These are phyloP conservation scores for Tremella yokohamensis DNA, from an alignment of 768 basidiomycete genomes.

Conservation along the genomic window DNA sequence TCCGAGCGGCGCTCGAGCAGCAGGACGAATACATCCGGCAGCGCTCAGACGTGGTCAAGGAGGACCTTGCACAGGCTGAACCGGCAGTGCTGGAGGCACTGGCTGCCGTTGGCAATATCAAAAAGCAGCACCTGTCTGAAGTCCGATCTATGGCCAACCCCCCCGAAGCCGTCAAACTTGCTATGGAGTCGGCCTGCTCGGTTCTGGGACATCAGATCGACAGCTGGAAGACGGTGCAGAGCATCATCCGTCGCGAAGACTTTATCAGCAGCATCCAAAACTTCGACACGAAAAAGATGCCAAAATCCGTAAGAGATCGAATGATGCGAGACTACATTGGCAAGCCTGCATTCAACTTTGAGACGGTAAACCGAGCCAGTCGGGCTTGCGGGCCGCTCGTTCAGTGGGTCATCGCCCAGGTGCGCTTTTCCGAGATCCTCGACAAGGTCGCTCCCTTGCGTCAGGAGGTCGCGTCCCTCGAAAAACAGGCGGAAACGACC, in stretches of 20 bases:
- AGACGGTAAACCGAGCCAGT: slow-evolving; percentile 88
- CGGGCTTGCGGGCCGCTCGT: slow-evolving; percentile 96
- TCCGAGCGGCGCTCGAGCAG: slow-evolving; percentile 86
- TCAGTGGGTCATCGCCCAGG: slow-evolving; percentile 97
- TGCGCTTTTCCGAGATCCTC: slow-evolving; percentile 92
- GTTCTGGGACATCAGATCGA: slow-evolving; percentile 95
- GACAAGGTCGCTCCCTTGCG: slow-evolving; percentile 95
- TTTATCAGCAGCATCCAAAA: slow-evolving; percentile 94
- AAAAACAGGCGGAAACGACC: slow-evolving; percentile 88
- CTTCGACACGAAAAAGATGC: slow-evolving; percentile 93
- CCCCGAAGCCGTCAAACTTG: slow-evolving; percentile 92
- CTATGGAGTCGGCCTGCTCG: slow-evolving; percentile 98
- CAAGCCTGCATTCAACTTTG: slow-evolving; percentile 87
- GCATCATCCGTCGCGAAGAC: slow-evolving; percentile 91
- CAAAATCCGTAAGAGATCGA: slow-evolving; percentile 74
- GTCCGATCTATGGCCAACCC: slow-evolving; percentile 98
- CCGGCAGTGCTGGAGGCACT: slow-evolving; percentile 94
- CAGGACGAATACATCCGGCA: slow-evolving; percentile 87
- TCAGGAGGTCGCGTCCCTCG: slow-evolving; percentile 88
- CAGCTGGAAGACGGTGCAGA: slow-evolving; percentile 91
- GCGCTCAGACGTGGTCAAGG: slow-evolving; percentile 82
- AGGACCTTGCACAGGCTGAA: slow-evolving; percentile 93
- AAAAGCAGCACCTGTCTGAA: slow-evolving; percentile 90
- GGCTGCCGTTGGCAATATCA: slow-evolving; percentile 94
- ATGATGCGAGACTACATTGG: slow-evolving; percentile 93